phyloP scores from a whole-genome alignment of 2,329 filamentous ascomycete species.

The Colletotrichum tamarilloi region DNA sequence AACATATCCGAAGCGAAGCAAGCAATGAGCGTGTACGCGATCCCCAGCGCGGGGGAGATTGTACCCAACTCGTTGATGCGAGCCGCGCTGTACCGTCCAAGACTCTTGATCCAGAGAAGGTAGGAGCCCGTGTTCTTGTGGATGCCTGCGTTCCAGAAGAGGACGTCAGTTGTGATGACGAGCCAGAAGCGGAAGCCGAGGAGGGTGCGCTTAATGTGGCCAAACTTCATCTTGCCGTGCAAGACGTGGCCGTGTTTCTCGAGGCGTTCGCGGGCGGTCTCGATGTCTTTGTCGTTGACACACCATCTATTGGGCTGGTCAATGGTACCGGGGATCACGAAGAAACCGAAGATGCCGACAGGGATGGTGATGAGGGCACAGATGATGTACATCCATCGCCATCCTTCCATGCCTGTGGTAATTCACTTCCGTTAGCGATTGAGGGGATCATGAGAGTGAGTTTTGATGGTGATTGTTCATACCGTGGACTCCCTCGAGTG shows the following conservation, averaged over 20 bases:
- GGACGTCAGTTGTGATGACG: conserved; percentile 48
- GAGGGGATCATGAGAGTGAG: neutral
- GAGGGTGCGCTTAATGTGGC: conserved; percentile 47
- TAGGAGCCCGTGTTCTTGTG: conserved; percentile 48
- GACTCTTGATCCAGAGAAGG: conserved; percentile 53
- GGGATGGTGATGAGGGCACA: conserved; percentile 65
- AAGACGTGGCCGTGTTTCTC: conserved; percentile 54
- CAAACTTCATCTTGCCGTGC: conserved; percentile 48
- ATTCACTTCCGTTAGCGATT: too few relatives aligned
- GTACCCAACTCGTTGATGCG: conserved; percentile 59
- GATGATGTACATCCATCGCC: conserved; percentile 68
- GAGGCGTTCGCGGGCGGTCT: conserved; percentile 41
- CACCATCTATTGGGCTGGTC: conserved; percentile 56
- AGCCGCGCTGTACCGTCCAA: conserved; percentile 55
- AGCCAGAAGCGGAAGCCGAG: conserved; percentile 52
- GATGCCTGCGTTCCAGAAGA: conserved; percentile 61
- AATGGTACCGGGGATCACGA: conserved; percentile 63
- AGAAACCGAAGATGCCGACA: conserved; percentile 60
- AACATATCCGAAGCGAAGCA: conserved; percentile 20
- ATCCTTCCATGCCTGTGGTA: conserved; percentile 51
- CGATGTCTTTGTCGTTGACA: conserved; percentile 46
- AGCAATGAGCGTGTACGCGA: conserved; percentile 1
- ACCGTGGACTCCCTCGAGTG: conserved; percentile 54
- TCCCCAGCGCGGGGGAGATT: neutral
- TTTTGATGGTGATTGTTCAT: neutral